Conservation (phyloP, 2,329 filamentous ascomycete species). For the Penicillium hordei region DNA sequence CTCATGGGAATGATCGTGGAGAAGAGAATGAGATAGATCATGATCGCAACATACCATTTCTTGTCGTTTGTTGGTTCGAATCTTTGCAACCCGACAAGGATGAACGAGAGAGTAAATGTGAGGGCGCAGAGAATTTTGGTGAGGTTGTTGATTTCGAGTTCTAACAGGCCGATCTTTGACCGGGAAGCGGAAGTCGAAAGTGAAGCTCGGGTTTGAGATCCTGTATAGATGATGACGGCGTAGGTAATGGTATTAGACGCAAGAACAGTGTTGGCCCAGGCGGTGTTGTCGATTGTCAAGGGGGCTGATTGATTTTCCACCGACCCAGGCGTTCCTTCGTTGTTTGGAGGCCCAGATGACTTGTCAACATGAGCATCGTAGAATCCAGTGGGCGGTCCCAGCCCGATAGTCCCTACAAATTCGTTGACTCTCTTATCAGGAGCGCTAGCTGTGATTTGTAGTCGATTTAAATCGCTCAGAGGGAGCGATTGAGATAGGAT, state of each 20-base stretch:
- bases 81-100: conserved; percentile 83
- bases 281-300: conserved; percentile 94
- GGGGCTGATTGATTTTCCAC: conserved; percentile 38
- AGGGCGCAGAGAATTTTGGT: conserved; percentile 94
- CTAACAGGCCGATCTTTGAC: conserved; percentile 89
- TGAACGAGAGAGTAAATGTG: conserved; percentile 79
- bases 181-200: conserved; percentile 88
- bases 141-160: conserved; percentile 94
- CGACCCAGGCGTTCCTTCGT: conserved; percentile 19
- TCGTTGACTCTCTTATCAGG: conserved; percentile 94
- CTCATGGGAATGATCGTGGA: conserved; percentile 99
- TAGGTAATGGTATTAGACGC: conserved; percentile 87
- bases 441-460: conserved; percentile 77
- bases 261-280: conserved; percentile 97
- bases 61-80: conserved; percentile 60
- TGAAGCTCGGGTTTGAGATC: conserved; percentile 87
- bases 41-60: conserved; percentile 91
- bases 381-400: conserved; percentile 57
- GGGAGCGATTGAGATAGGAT: conserved; percentile 78
- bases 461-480: conserved; percentile 65
- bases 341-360: conserved; percentile 17
- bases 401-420: conserved; percentile 84
- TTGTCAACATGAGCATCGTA: conserved; percentile 48
- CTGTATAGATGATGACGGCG: conserved; percentile 91
- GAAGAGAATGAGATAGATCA: conserved; percentile 96